Percentiles rank a stretch among this genome's conserved stretches.
phyloP scores from a whole-genome alignment of 148 eudicot species.

The Heliosperma pusillum region DNA sequence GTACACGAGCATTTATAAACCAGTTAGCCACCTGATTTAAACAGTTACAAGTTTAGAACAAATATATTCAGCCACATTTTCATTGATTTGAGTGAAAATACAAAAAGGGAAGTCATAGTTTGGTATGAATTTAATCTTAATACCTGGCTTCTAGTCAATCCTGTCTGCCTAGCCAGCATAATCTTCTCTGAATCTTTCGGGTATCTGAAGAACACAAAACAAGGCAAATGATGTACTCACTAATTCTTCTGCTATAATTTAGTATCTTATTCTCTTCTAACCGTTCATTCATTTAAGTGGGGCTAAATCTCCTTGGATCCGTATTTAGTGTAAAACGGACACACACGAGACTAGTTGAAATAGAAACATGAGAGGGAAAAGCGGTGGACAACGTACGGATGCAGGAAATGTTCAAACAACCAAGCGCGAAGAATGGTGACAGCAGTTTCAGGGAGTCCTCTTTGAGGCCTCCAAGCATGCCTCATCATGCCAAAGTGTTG shows the following conservation, averaged over 20 bases:
- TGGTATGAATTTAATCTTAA: background rate
- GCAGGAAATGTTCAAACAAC: slow-evolving; percentile 94
- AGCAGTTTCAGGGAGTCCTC: slow-evolving; percentile 86
- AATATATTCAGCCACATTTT: background rate
- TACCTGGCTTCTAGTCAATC: slow-evolving; percentile 87
- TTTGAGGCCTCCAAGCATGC: slow-evolving; percentile 95
- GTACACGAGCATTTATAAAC: slow-evolving; percentile 96
- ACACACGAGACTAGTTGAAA: background rate
- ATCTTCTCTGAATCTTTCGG: slow-evolving; percentile 92
- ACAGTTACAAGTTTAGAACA: background rate
- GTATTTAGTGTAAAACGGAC: too few relatives aligned
- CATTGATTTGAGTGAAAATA: background rate
- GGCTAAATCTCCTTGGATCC: too few relatives aligned
- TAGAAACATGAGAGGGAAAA: background rate
- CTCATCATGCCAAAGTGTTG: slow-evolving; percentile 80
- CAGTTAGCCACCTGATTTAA: slow-evolving; percentile 76
- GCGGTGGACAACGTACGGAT: slow-evolving; percentile 59
- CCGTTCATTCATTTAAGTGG: too few relatives aligned
- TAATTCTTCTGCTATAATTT: too few relatives aligned
- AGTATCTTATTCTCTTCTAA: too few relatives aligned
- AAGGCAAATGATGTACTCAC: background rate
- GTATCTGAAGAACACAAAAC: slow-evolving; percentile 42
- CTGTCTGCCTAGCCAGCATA: slow-evolving; percentile 83
- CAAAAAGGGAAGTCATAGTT: too few relatives aligned
- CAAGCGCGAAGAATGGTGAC: slow-evolving; percentile 95